Conservation (phyloP, 129 eudicot species). For the Tagetes patula region DNA sequence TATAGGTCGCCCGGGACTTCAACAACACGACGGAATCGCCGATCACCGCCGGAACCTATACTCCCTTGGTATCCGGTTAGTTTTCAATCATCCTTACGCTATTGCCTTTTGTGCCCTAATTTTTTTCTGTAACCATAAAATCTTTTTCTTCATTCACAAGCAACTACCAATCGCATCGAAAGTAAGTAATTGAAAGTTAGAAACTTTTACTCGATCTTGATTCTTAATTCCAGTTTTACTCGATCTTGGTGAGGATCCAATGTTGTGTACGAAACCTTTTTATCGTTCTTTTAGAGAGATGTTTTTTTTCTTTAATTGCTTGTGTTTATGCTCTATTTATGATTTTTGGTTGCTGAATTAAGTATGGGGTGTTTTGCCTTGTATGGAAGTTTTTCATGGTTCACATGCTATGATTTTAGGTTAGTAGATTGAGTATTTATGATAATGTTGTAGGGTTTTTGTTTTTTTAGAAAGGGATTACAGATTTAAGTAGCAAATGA, state of each 20-base stretch:
- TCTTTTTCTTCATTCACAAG: not conserved
- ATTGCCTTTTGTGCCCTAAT: conserved; percentile 30
- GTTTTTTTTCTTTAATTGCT: not conserved
- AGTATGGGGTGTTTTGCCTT: not conserved
- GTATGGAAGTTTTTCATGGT: conserved; percentile 9
- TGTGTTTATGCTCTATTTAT: not conserved
- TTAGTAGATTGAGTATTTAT: not conserved
- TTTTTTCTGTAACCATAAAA: not conserved
- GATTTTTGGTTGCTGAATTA: not conserved
- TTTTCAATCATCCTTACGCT: not conserved
- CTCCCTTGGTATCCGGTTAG: conserved; percentile 32
- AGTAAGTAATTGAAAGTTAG: not conserved
- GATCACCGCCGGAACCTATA: conserved; percentile 26
- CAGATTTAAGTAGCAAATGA: not conserved
- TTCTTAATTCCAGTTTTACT: not conserved
- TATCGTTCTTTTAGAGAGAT: not conserved
- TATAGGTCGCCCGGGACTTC: conserved; percentile 12
- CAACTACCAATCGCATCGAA: not conserved
- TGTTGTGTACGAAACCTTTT: conserved; percentile 5
- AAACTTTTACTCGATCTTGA: conserved; percentile 6
- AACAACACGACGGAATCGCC: conserved; percentile 16
- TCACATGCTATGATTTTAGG: conserved; percentile 9
- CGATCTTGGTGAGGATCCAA: conserved; percentile 1
- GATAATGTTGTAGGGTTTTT: conserved; percentile 2
- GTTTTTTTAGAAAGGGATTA: not conserved